Conservation (phyloP, 345 rosid species). For the Firmiana major region DNA sequence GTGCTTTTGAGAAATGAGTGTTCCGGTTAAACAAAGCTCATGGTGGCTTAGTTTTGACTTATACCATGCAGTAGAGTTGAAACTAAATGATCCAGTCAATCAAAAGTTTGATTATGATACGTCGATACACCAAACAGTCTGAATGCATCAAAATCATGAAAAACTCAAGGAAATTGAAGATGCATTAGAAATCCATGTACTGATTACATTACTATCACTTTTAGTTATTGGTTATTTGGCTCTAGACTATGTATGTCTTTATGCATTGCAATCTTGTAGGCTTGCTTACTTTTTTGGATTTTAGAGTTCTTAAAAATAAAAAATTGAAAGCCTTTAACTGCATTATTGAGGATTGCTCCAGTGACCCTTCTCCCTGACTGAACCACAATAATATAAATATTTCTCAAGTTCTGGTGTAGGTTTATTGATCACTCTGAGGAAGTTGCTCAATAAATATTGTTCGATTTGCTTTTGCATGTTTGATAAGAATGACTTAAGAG, state of each 20-base stretch:
- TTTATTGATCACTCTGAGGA: neutral
- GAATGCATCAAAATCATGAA: neutral
- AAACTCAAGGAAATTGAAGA: neutral
- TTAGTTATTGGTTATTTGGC: neutral
- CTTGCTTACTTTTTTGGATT: neutral
- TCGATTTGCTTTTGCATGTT: neutral
- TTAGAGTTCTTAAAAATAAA: neutral
- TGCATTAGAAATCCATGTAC: neutral
- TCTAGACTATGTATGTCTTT: neutral
- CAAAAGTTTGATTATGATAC: neutral
- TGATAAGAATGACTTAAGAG: neutral
- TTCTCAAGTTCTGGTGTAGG: neutral
- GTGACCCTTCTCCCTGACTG: neutral
- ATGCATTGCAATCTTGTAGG: neutral
- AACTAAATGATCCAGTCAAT: neutral
- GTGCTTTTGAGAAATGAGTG: neutral
- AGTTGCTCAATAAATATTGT: neutral
- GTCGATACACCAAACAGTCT: neutral
- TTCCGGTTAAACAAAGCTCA: neutral
- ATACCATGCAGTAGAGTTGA: neutral
- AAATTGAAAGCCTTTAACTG: neutral
- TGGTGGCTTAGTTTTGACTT: neutral
- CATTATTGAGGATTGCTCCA: neutral
- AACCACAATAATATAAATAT: neutral
- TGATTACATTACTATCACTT: neutral